These are phyloP conservation scores for Sporothrix mexicana DNA, from an alignment of 2,329 filamentous ascomycete genomes.

Conservation along the genomic window DNA sequence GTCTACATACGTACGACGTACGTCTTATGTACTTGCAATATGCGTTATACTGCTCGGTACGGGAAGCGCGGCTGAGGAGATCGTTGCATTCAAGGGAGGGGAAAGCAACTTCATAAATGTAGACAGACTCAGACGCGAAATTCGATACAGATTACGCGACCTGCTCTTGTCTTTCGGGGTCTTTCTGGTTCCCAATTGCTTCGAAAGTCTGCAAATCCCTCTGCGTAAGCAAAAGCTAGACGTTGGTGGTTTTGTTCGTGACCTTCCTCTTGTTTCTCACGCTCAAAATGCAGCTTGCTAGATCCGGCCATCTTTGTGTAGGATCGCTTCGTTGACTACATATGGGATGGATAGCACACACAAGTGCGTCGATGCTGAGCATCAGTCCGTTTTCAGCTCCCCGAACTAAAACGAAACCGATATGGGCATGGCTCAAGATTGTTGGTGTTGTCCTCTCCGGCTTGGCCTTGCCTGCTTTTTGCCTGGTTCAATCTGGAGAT, in stretches of 20 bases:
- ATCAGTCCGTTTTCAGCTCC: slow-evolving; percentile 1
- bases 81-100: neutral
- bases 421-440: neutral
- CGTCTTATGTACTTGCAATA: no score
- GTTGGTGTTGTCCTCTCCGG: neutral
- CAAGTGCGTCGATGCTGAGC: neutral
- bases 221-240: neutral
- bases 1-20: no score
- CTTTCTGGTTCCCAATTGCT: neutral
- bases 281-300: slow-evolving; percentile 15
- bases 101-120: neutral
- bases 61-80: slow-evolving; percentile 12
- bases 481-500: neutral
- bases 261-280: neutral
- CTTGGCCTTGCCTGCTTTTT: neutral
- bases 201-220: neutral
- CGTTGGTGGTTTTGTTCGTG: neutral
- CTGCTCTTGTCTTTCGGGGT: neutral
- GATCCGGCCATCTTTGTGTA: slow-evolving; percentile 3
- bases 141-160: neutral
- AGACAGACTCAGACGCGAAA: neutral
- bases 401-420: neutral
- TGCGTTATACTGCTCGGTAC: neutral
- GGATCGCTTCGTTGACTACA: slow-evolving; percentile 18
- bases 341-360: neutral